Percentiles rank a stretch among this genome's conserved stretches.
phyloP scores from a whole-genome alignment of 202 grass and related monocot genomes.

The Carex sylvatica region DNA sequence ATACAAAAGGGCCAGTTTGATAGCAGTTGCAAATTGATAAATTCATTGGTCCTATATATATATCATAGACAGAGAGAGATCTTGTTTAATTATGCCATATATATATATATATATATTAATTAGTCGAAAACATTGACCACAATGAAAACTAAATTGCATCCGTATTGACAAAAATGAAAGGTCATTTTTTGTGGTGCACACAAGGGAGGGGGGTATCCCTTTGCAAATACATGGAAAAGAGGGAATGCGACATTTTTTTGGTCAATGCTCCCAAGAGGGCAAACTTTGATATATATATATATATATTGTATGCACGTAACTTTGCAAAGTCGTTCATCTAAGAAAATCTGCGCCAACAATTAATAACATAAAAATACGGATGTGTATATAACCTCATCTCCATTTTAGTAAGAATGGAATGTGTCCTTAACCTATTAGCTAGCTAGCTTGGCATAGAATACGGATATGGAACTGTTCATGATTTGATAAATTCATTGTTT shows the following conservation, averaged over 20 bases:
- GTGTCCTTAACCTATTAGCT: neutral
- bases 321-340: slow-evolving; percentile 3
- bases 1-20: neutral
- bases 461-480: neutral
- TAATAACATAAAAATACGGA: neutral
- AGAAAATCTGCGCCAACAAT: slow-evolving; percentile 17
- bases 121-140: neutral
- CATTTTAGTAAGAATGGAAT: slow-evolving; percentile 20
- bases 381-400: too few relatives aligned
- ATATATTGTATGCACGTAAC: slow-evolving; percentile 22
- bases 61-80: neutral
- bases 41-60: neutral
- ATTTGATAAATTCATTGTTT: neutral
- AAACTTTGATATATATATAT: neutral
- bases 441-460: neutral
- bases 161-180: neutral
- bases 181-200: neutral
- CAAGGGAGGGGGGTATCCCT: neutral
- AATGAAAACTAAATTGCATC: neutral
- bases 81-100: neutral
- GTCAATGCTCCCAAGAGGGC: slow-evolving; percentile 12
- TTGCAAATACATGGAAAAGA: neutral
- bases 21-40: neutral
- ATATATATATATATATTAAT: too few relatives aligned
- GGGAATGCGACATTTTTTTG: slow-evolving; percentile 11